Evolutionary conservation across 108 stramenopile species (phyloP).

Genomic region (Skeletonema menzelii): DNA sequence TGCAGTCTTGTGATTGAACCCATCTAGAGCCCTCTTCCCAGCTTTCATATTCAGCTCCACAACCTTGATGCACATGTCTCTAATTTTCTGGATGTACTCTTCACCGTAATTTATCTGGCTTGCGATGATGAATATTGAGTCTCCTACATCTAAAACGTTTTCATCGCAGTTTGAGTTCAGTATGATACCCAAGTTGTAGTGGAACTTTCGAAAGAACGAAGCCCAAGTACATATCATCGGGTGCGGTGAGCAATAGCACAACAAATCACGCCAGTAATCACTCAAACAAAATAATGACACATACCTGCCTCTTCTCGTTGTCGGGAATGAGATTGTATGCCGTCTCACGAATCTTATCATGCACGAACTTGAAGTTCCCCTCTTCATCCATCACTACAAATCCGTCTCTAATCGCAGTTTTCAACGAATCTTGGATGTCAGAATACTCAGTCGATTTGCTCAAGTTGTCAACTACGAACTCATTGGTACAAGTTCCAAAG

Average conservation of each 20-base stretch:
- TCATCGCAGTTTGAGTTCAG: not conserved
- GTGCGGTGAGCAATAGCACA: no score
- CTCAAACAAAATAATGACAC: not conserved
- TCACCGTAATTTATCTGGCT: conserved; percentile 1
- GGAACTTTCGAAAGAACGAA: not conserved
- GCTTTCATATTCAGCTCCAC: conserved; percentile 17
- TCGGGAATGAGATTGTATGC: conserved; percentile 53
- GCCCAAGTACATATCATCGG: not conserved
- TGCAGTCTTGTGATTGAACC: not conserved
- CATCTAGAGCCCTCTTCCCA: conserved; percentile 11
- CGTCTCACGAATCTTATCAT: conserved; percentile 58
- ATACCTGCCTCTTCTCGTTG: conserved; percentile 11
- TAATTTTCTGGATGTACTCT: not conserved
- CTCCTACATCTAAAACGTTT: not conserved
- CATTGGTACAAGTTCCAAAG: conserved; percentile 30
- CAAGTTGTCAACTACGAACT: conserved; percentile 2
- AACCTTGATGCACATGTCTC: conserved; percentile 1
- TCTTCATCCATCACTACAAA: conserved; percentile 13
- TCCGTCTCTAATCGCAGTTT: conserved; percentile 15
- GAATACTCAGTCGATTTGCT: not conserved
- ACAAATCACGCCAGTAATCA: no score
- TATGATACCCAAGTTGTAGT: not conserved
- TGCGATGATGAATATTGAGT: not conserved
- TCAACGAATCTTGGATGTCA: conserved; percentile 4
- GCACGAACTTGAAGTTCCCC: conserved; percentile 33